Conservation (phyloP, 768 basidiomycete genomes). For the Kwoniella botswanensis region DNA sequence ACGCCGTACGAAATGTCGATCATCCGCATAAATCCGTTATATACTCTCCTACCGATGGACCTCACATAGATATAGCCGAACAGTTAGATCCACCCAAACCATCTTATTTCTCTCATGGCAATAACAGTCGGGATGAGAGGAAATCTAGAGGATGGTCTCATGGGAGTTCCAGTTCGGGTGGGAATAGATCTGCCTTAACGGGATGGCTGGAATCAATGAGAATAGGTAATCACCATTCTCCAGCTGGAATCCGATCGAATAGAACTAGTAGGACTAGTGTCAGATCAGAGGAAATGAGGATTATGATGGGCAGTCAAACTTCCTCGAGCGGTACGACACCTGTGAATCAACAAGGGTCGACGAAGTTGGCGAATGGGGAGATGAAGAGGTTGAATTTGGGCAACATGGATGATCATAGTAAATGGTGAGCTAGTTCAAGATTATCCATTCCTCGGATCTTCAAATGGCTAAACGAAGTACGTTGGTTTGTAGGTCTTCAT, state of each 20-base stretch:
- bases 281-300: constrained; percentile 34
- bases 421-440: constrained; percentile 16
- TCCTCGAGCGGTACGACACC: constrained; percentile 6
- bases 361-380: background rate
- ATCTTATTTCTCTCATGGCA: background rate
- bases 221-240: constrained; percentile 14
- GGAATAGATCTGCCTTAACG: constrained; percentile 41
- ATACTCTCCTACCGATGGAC: constrained; percentile 17
- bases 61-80: constrained; percentile 28
- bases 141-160: constrained; percentile 31
- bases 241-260: constrained; percentile 27
- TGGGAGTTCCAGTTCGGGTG: constrained; percentile 36
- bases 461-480: no score
- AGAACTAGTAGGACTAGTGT: constrained; percentile 35
- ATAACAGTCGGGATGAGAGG: background rate
- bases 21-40: constrained; percentile 12
- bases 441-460: background rate
- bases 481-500: constrained; percentile 29
- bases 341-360: background rate
- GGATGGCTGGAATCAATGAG: constrained; percentile 49
- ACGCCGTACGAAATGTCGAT: constrained; percentile 41
- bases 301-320: constrained; percentile 21
- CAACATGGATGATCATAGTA: constrained; percentile 3
- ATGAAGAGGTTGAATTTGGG: background rate
- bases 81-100: constrained; percentile 32